Evolutionary conservation across 2,329 filamentous ascomycete genomes (phyloP), one percentile per base, ranked within the genome.

Genomic region (Hypocreales sp.): DNA sequence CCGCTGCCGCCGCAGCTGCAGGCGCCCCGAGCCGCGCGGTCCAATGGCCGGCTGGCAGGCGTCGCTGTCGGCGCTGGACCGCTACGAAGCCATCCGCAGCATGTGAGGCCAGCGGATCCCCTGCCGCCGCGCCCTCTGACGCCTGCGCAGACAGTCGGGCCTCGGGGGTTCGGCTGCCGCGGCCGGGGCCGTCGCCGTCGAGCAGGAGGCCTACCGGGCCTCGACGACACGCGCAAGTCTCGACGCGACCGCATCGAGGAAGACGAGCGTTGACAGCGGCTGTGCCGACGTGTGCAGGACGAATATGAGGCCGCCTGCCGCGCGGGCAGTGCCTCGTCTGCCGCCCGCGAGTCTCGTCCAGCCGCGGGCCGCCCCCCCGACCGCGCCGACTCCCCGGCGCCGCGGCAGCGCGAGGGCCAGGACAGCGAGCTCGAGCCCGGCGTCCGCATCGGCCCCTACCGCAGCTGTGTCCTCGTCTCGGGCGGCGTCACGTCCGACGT

Each of bases 401-500:
- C 25, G 16, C 21, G 14, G 15, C 23, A 16, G 8, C 13, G 32
- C n/a, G n/a, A n/a, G n/a, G n/a, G n/a, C n/a, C n/a, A n/a, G n/a
- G n/a, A n/a, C n/a, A n/a, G n/a, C n/a, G n/a, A n/a, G n/a, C n/a
- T n/a, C n/a, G n/a, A n/a, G n/a, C n/a, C n/a, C 2, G 61, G 58
- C 8, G 47, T 63, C 22, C 47, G 48, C 18, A 72, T 77, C 31
- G 72, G 71, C 7, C 16, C 47, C 5, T 74, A 72, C 36, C 24
- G 36, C 12, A 50, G 61, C 33, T 78, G 72, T 43, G 51, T 55
- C 15, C 61, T 63, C 37, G 44, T 76, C n/a, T 60, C 61, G 24
- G 59, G 60, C 35, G 90, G 90, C 13, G 60, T 87, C 9, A 90
- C 83, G 35, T 90, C 87, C 12, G 71, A 76, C 30, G 73, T 98